Base-by-base conservation (phyloP, 768 basidiomycete species). In the Tulasnella sp. region DNA sequence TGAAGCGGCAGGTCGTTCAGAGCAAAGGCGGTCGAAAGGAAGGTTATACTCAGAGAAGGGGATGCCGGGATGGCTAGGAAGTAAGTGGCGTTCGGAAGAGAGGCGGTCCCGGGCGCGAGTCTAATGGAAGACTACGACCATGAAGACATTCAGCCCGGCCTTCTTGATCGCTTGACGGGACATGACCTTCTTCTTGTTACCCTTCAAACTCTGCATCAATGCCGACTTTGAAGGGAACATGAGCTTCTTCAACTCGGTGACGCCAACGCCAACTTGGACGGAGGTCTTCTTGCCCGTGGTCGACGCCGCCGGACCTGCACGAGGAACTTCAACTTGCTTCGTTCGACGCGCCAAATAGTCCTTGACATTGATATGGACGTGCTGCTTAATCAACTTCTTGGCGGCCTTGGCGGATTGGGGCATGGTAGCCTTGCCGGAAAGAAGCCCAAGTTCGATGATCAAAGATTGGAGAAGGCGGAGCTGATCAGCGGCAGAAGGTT, bases 141-240 rank as follows among this genome's bases (percentile, higher is more conserved):
- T 67, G 26, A 67, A 67, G 10, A 32, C 61, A 13, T 35, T 67
- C 61, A 67, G 32, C 5, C 61, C 61, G 29, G 61, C 61, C 29
- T 67, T 67, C 61, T 67, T 67, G 32, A 67, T 67, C 18, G 29
- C 61, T 26, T 67, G 9, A 35, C 61, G 61, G 18, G 61, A 15
- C 61, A 67, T 67, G 29, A 32, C 10, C 23, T 67, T 67, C 61
- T 67, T 67, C 61, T 67, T 67, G 26, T 67, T 67, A 35, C 23
- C 23, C 61, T 26, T 32, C 61, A 74, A 55, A 26, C 73, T 74
- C 40, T 35, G 42, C 18, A 20, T 48, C 44, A 74, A 48, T 6
- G 73, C 73, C 40, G 73, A 32, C 51, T 48, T 74, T 2, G 73
- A 74, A 32, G 73, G 73, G 44, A 74, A 74, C 73, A 74, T 74